These are phyloP conservation scores for Myxozyma mucilagina DNA, from an alignment of 805 yeast species.

Conservation along the genomic window DNA sequence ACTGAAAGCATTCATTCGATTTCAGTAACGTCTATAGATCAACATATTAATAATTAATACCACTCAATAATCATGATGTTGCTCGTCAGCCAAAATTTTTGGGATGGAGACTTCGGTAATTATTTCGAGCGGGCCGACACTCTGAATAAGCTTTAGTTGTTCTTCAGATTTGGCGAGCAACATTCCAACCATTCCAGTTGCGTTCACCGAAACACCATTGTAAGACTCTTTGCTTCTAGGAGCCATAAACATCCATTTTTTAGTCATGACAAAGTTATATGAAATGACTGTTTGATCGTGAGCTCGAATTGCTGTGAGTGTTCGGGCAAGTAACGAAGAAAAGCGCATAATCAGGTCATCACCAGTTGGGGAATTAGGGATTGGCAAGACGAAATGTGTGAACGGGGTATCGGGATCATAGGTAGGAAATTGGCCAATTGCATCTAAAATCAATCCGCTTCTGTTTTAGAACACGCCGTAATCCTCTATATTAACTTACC, in stretches of 20 bases:
- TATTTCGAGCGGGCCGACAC: conserved; percentile 49
- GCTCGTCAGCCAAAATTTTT: conserved; percentile 28
- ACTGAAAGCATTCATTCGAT: neutral
- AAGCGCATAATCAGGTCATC: conserved; percentile 70
- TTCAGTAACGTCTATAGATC: neutral
- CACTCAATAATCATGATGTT: conserved; percentile 24
- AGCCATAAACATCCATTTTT: conserved; percentile 79
- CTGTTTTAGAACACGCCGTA: neutral
- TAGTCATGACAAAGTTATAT: conserved; percentile 80
- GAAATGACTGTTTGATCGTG: conserved; percentile 47
- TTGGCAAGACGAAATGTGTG: conserved; percentile 78
- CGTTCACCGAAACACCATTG: conserved; percentile 64
- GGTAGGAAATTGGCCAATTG: conserved; percentile 54
- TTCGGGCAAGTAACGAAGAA: conserved; percentile 68
- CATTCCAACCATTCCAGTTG: conserved; percentile 79
- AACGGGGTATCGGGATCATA: conserved; percentile 64
- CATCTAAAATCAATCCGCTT: conserved; percentile 6
- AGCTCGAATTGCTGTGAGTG: conserved; percentile 56
- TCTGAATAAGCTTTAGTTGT: conserved; percentile 49
- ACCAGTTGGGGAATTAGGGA: conserved; percentile 48
- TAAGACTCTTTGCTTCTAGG: conserved; percentile 68
- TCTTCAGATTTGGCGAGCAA: conserved; percentile 68
- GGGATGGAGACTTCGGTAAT: conserved; percentile 68
- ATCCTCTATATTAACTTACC: neutral
- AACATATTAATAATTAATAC: neutral